Percentiles rank a stretch among this genome's conserved stretches.
Evolutionary conservation across 345 rosid species (phyloP).

Genomic region (Toxicodendron radicans): DNA sequence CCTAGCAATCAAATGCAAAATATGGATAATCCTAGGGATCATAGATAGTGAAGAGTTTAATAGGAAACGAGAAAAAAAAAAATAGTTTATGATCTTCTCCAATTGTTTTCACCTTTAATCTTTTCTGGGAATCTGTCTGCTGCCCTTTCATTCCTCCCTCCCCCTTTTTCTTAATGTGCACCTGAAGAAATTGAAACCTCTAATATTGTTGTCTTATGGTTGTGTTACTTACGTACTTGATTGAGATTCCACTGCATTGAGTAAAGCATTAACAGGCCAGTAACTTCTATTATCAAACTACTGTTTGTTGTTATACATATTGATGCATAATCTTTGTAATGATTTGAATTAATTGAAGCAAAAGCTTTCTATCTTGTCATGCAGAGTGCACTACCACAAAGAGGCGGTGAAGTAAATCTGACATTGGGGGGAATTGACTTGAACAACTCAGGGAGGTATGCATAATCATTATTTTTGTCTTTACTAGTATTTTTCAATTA

Average conservation of each 20-base stretch:
- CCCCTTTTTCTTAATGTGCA: neutral
- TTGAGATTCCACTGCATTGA: neutral
- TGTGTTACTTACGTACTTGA: neutral
- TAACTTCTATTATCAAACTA: neutral
- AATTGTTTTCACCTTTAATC: too few relatives aligned
- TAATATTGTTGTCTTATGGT: neutral
- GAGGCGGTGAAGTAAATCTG: constrained; percentile 93
- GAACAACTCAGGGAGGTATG: constrained; percentile 95
- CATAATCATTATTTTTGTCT: constrained; percentile 17
- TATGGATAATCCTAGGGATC: neutral
- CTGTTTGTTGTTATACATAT: neutral
- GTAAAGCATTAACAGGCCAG: neutral
- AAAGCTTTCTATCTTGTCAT: constrained; percentile 22
- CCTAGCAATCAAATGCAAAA: neutral
- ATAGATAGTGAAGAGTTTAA: neutral
- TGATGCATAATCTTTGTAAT: neutral
- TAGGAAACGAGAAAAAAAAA: neutral
- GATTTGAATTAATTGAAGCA: constrained; percentile 1
- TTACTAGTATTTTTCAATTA: constrained; percentile 12
- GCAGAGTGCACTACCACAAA: constrained; percentile 89
- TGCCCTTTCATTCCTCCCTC: neutral
- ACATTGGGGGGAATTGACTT: constrained; percentile 96
- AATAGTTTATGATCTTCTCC: neutral
- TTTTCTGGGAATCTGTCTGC: neutral
- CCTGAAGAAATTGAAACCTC: neutral